These are phyloP conservation scores for Mucor velutinosus DNA, from an alignment of 371 early-diverging fungal genomes.

Conservation along the genomic window DNA sequence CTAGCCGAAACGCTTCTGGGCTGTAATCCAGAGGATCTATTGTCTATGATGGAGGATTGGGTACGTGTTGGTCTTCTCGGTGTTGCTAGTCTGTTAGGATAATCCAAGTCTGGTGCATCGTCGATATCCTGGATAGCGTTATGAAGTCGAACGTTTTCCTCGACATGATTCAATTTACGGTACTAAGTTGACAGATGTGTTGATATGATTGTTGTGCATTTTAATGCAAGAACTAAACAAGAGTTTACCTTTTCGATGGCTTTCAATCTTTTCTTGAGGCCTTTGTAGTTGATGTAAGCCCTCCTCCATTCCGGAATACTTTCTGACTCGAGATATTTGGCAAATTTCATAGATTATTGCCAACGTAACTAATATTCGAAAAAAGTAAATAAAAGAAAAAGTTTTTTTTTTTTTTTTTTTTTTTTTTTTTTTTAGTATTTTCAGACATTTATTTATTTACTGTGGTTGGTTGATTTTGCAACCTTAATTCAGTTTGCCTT, in stretches of 20 bases:
- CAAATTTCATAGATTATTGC: slow-evolving; percentile 73
- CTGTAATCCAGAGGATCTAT: slow-evolving; percentile 12
- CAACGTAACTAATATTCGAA: neutral
- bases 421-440: no score
- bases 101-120: neutral
- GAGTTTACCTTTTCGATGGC: slow-evolving; percentile 53
- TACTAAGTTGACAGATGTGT: neutral
- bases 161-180: slow-evolving; percentile 17
- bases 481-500: neutral
- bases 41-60: slow-evolving; percentile 21
- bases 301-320: slow-evolving; percentile 85
- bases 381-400: neutral
- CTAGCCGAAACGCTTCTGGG: slow-evolving; percentile 1
- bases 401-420: neutral
- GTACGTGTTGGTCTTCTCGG: slow-evolving; percentile 11
- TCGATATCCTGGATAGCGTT: neutral
- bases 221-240: neutral
- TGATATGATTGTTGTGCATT: neutral
- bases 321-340: slow-evolving; percentile 75
- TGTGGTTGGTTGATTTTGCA: slow-evolving; percentile 1
- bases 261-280: slow-evolving; percentile 70
- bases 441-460: neutral
- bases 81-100: neutral
- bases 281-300: slow-evolving; percentile 78
- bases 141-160: slow-evolving; percentile 7